Evolutionary conservation across 1,139 yeast genomes (phyloP), one percentile per base, ranked within the genome.

Genomic region (Protomyces gravidus): DNA sequence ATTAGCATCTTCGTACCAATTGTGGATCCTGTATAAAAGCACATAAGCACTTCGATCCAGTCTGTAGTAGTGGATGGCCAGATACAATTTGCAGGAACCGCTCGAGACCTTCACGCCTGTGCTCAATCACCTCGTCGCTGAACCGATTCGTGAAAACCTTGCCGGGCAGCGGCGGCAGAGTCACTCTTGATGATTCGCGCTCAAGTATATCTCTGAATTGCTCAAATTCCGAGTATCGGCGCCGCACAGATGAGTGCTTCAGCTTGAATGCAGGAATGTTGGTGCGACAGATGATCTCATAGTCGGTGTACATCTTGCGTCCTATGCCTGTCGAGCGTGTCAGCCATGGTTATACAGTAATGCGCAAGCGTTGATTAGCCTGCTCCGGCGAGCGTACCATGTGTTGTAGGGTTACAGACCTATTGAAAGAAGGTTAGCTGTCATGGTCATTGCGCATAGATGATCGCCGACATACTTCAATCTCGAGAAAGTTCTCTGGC

Each of bases 401-500:
- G 95, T 0, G 97, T 89, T 65, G 82, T 81, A 5, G 95, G 95
- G 70, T 84, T 84, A 55, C 80, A 75, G 60, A 85, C 82, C 78
- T 73, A 63, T 13, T 28, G 28, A 39, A 15, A n/a, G n/a, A n/a
- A n/a, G n/a, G n/a, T n/a, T n/a, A n/a, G n/a, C n/a, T n/a, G n/a
- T n/a, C n/a, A n/a, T n/a, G n/a, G n/a, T n/a, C n/a, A n/a, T n/a
- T n/a, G n/a, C n/a, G n/a, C n/a, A n/a, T n/a, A n/a, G n/a, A n/a
- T n/a, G n/a, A n/a, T n/a, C n/a, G n/a, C n/a, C 45, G 32, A 19
- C 23, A 9, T 60, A 82, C 95, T 71, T 90, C 97, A 45, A 94
- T 84, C 72, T 92, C 98, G 50, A 92, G 78, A 68, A 89, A 89
- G 73, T 89, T 89, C 72, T 92, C 98, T 0, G 97, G 97, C 66